These are phyloP conservation scores for Vitis hybrid DNA, from an alignment of 177 flowering plant species.

Conservation along the genomic window DNA sequence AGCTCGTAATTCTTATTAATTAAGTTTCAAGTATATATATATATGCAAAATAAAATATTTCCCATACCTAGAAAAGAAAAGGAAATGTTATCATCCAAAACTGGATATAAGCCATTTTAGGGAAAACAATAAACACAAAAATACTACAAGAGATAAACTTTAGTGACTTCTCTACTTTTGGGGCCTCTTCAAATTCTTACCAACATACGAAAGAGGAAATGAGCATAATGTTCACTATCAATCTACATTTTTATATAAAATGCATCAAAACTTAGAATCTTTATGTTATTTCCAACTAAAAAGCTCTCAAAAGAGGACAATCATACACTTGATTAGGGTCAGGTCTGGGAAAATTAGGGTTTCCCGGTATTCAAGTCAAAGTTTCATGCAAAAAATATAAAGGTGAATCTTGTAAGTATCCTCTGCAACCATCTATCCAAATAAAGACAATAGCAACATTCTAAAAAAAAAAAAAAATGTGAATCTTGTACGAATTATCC, in stretches of 20 bases:
- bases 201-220: neutral
- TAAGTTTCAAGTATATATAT: no score
- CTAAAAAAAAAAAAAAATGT: no score
- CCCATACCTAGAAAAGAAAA: no score
- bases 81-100: no score
- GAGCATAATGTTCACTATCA: no score
- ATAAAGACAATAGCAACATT: no score
- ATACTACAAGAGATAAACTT: neutral
- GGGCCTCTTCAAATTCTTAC: neutral
- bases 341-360: neutral
- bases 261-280: neutral
- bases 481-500: no score
- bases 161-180: neutral
- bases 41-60: no score
- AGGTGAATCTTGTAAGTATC: no score
- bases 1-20: no score
- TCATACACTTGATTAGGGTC: neutral
- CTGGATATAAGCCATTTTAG: neutral
- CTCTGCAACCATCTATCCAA: no score
- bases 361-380: neutral
- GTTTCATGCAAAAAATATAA: neutral
- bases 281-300: neutral
- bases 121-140: neutral
- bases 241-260: no score
- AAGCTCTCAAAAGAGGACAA: neutral